These are phyloP conservation scores for Trichoderma reesei DNA, from an alignment of 495 filamentous ascomycete species.

Conservation along the genomic window DNA sequence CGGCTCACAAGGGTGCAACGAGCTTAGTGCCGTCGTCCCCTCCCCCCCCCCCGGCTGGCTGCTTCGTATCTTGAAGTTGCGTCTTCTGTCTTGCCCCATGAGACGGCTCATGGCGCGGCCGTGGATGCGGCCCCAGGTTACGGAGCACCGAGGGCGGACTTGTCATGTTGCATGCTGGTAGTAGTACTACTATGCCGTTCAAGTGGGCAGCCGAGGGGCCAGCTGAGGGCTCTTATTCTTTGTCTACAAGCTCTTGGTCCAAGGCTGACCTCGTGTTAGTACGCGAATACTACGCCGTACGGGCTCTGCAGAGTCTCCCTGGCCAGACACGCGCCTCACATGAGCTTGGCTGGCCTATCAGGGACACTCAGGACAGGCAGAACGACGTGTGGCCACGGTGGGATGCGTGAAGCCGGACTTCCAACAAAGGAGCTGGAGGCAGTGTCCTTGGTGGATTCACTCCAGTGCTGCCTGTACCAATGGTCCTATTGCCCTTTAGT, in stretches of 20 bases:
- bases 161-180: background rate
- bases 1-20: slow-evolving; percentile 8
- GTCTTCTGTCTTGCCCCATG: background rate
- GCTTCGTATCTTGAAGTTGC: background rate
- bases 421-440: too few relatives aligned
- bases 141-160: background rate
- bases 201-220: background rate
- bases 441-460: background rate
- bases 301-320: too few relatives aligned
- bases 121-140: background rate
- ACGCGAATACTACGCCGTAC: too few relatives aligned
- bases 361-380: background rate
- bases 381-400: too few relatives aligned
- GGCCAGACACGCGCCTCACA: background rate
- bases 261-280: too few relatives aligned
- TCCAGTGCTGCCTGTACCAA: background rate
- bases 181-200: background rate
- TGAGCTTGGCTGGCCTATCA: background rate
- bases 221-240: background rate
- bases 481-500: background rate
- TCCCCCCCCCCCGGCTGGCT: background rate
- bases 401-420: too few relatives aligned
- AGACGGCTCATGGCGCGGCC: slow-evolving; percentile 4
- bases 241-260: too few relatives aligned
- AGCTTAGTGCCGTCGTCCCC: background rate